A percentile compares a stretch with the other conserved stretches of the same genome.
These are phyloP conservation scores for Tuber microsphaerosporum DNA, from an alignment of 495 filamentous ascomycete species.

Conservation along the genomic window DNA sequence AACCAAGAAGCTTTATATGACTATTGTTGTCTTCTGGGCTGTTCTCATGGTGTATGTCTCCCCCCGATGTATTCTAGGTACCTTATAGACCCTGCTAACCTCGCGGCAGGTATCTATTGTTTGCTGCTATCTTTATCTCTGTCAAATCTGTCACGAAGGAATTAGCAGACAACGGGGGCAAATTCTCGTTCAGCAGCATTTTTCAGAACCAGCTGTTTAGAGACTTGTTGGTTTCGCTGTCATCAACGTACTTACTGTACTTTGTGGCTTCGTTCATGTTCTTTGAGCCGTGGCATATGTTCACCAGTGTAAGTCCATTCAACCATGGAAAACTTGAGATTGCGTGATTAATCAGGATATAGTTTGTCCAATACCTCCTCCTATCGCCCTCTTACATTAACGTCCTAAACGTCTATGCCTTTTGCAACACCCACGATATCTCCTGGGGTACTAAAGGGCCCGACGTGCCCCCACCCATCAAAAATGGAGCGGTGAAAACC, in stretches of 20 bases:
- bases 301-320: slow-evolving; percentile 57
- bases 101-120: slow-evolving; percentile 69
- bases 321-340: background rate
- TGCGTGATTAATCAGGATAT: background rate
- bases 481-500: slow-evolving; percentile 28
- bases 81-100: slow-evolving; percentile 13
- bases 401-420: slow-evolving; percentile 94
- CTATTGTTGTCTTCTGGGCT: slow-evolving; percentile 95
- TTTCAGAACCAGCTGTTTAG: slow-evolving; percentile 87
- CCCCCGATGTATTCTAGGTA: background rate
- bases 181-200: slow-evolving; percentile 60
- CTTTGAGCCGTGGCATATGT: slow-evolving; percentile 99
- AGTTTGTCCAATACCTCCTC: slow-evolving; percentile 92
- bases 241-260: slow-evolving; percentile 91
- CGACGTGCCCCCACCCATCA: slow-evolving; percentile 63
- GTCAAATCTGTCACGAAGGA: slow-evolving; percentile 72
- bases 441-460: slow-evolving; percentile 97
- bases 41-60: slow-evolving; percentile 74
- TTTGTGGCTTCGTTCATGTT: slow-evolving; percentile 86
- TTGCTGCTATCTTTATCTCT: slow-evolving; percentile 91
- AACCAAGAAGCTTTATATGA: slow-evolving; percentile 86
- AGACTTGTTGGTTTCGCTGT: slow-evolving; percentile 82
- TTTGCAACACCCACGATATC: slow-evolving; percentile 96
- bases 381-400: slow-evolving; percentile 94
- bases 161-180: slow-evolving; percentile 47